Evolutionary conservation across 75 land plant genomes (phyloP).

Genomic region (Selaginella tamariscina): DNA sequence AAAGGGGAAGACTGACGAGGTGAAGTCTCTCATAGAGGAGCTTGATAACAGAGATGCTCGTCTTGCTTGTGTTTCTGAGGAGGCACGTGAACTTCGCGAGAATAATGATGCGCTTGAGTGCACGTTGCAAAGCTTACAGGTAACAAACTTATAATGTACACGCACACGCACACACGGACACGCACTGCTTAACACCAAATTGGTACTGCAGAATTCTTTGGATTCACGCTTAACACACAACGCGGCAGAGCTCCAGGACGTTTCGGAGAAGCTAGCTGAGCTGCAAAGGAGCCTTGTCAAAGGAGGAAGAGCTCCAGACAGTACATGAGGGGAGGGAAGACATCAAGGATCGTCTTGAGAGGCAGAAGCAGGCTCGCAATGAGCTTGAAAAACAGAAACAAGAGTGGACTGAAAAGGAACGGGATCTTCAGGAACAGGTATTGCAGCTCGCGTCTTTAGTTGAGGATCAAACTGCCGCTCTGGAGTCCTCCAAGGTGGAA

Average conservation of each 20-base stretch:
- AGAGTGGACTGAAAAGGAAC: background rate
- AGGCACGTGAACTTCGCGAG: background rate
- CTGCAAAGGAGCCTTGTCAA: background rate
- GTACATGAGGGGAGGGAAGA: background rate
- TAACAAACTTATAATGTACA: no score
- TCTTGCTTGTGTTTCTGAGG: background rate
- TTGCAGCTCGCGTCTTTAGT: background rate
- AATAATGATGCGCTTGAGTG: no score
- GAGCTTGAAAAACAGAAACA: background rate
- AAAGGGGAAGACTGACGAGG: background rate
- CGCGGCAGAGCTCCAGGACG: background rate
- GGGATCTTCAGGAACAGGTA: background rate
- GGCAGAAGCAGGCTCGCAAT: background rate
- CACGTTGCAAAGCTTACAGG: no score
- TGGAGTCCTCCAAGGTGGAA: background rate
- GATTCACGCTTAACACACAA: background rate
- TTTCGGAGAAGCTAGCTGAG: background rate
- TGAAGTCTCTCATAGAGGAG: background rate
- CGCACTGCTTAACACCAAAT: background rate
- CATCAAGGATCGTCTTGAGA: background rate
- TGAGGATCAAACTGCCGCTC: background rate
- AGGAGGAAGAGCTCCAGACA: background rate
- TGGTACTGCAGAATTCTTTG: background rate
- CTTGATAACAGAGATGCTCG: background rate
- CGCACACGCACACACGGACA: no score